These are phyloP conservation scores for Neurospora hispaniola DNA, from an alignment of 495 filamentous ascomycete genomes.

Conservation along the genomic window DNA sequence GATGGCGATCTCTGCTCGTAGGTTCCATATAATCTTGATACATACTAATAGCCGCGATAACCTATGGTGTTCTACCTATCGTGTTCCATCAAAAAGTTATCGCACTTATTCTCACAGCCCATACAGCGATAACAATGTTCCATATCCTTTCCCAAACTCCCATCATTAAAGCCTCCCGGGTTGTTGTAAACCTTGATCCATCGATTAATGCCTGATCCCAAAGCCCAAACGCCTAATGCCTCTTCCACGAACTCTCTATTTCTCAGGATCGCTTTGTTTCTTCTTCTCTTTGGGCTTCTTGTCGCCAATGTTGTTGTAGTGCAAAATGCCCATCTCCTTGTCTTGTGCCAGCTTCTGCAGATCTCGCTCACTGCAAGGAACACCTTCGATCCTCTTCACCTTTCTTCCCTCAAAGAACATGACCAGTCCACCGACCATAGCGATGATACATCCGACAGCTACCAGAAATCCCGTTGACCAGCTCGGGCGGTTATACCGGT, in stretches of 20 bases:
- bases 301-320: constrained; percentile 45
- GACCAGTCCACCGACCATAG: constrained; percentile 57
- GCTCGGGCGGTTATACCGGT: constrained; percentile 55
- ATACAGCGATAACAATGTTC: neutral
- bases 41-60: neutral
- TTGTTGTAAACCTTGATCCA: neutral
- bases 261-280: constrained; percentile 17
- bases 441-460: constrained; percentile 55
- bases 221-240: neutral
- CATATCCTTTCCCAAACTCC: neutral
- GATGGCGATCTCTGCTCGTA: neutral
- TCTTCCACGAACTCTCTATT: neutral
- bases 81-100: neutral
- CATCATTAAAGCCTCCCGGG: neutral
- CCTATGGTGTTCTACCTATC: neutral
- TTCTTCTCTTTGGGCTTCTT: constrained; percentile 36
- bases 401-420: constrained; percentile 53
- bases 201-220: neutral
- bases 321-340: constrained; percentile 37
- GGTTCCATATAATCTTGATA: neutral
- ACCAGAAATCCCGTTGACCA: constrained; percentile 72
- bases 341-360: constrained; percentile 33
- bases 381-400: constrained; percentile 58
- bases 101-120: neutral
- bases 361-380: constrained; percentile 38